Conservation (phyloP, 192 early-diverging fungal species). For the Kickxella alabastrina region DNA sequence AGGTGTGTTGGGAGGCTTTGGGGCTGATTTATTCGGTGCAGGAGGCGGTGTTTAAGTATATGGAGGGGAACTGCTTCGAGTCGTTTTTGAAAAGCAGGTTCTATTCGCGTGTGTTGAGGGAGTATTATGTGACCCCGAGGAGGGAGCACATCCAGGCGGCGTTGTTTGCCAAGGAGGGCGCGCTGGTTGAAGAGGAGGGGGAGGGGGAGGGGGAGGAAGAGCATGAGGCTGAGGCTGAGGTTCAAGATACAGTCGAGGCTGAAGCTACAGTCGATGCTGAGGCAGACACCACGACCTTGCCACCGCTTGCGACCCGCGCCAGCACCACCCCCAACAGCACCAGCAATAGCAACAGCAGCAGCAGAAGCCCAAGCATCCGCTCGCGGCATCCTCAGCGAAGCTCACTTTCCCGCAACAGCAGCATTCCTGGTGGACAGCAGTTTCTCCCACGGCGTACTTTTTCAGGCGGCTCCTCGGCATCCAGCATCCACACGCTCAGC, state of each 20-base stretch:
- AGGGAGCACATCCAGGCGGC: constrained; percentile 22
- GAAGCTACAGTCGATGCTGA: neutral
- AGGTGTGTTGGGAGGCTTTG: constrained; percentile 31
- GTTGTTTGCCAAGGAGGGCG: constrained; percentile 16
- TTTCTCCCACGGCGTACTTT: too few relatives aligned
- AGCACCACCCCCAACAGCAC: too few relatives aligned
- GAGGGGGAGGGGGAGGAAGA: neutral
- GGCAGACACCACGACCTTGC: neutral
- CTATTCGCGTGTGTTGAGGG: constrained; percentile 60
- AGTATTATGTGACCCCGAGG: constrained; percentile 50
- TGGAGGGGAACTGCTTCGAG: constrained; percentile 58
- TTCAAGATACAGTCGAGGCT: too few relatives aligned
- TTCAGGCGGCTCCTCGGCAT: too few relatives aligned
- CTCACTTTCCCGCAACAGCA: neutral
- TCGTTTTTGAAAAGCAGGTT: constrained; percentile 60
- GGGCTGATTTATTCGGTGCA: constrained; percentile 51
- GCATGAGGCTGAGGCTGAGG: neutral
- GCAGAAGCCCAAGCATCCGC: too few relatives aligned
- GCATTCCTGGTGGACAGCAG: too few relatives aligned
- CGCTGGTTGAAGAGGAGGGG: constrained; percentile 1
- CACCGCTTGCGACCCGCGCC: neutral
- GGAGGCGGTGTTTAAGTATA: constrained; percentile 59
- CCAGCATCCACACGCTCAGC: too few relatives aligned
- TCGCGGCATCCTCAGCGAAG: too few relatives aligned
- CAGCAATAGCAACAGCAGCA: too few relatives aligned